Base-by-base conservation (phyloP, 441 rosid species). In the Corymbia citriodora region DNA sequence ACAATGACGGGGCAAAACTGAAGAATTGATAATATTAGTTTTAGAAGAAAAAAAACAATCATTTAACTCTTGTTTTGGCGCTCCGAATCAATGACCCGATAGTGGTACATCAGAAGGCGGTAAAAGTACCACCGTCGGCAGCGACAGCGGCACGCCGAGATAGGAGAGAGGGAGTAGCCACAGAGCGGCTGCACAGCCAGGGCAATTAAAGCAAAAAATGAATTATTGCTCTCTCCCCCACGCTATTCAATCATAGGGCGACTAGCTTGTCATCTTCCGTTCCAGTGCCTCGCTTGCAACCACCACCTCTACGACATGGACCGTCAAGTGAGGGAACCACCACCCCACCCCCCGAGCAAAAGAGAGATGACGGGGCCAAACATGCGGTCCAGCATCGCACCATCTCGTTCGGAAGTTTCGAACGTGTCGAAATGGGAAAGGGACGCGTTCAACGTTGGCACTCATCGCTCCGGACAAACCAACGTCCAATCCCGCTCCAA, bases 121-220 rank as follows among this genome's bases (percentile, higher is more conserved):
- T 15, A 72, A 10, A 3, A 21, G 14, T 2, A 1, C 15, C 8
- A 1, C 15, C 9, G 27, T 19, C 3, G 21, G 14, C 2, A 23
- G 7, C 10, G 1, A 45, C 63, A 23, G 29, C 13, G n/a, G n/a
- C 15, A 49, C 9, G 52, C 10, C 15, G 29, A 15, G 83, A 19
- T 21, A 11, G 29, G 9, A 4, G 83, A 72, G 82, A 40, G 40
- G 40, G 5, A 40, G 83, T 36, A 9, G 36, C 6, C 17, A 40
- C 16, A 2, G 50, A 40, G 83, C 11, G 50, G 50, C 83, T 21
- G 83, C 29, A 40, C 83, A 11, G 11, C 16, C 83, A 13, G 50
- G 29, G 16, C 50, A 74, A 74, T 2, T 57, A 57, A 57, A 23
- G 25, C 65, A 59, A 25, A 59, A 29, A 59, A 29, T 10, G 65